Evolutionary conservation across 2,329 filamentous ascomycete species (phyloP), one percentile per base, ranked within the genome.

Genomic region (Allantophomopsis lycopodina): DNA sequence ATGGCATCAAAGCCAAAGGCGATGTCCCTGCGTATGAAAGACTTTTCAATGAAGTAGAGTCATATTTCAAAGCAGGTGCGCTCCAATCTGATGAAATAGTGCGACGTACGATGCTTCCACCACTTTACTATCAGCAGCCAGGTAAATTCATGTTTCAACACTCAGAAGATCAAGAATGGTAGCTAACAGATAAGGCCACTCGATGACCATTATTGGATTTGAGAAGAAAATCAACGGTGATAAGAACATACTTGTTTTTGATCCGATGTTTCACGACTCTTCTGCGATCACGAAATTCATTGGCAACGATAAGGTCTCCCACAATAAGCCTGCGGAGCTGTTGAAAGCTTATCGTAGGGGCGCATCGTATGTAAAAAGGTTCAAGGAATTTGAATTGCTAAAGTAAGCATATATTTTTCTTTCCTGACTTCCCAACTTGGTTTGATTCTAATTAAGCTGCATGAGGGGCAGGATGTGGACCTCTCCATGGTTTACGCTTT

Each of bases 91-190:
- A 62, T 5, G 64, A 71, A 30, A 84, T 78, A 50, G 71, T 94
- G n/a, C 69, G 75, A 39, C 62, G 69, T 40, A 95, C 89, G 0
- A 60, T 67, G 12, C 63, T 89, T 7, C 79, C 89, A 32, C 88
- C 91, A 0, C 79, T 96, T 32, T 96, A 95, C 59, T 77, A 94
- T 45, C 89, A 96, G 55, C 84, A 91, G 50, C 76, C 77, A 46
- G 80, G 78, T 76, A 62, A 42, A 58, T 46, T 10, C 23, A 28
- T 28, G 4, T 8, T 6, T 33, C 17, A 23, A 17, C 21, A 17
- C 21, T 14, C 7, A n/a, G 11, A 28, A 6, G 8, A 28, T 11
- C 40, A 28, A 10, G 23, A 28, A 28, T 12, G 8, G 10, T 10
- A 6, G 23, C 8, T 28, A 8, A 28, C 43, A 15, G n/a, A 7